Conservation (phyloP, 768 basidiomycete species). For the Suillus decipiens region DNA sequence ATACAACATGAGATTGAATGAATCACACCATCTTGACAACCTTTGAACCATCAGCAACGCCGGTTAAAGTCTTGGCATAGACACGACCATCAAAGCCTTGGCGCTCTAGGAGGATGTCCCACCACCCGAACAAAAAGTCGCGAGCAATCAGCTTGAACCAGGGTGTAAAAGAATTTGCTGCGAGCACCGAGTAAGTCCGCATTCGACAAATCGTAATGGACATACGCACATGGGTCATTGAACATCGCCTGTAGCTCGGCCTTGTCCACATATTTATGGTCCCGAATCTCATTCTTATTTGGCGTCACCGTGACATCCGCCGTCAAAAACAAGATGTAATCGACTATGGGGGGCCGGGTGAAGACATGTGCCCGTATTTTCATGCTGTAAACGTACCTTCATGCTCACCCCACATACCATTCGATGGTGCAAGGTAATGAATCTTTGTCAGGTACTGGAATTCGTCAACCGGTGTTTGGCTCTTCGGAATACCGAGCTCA, state of each 20-base stretch:
- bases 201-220: constrained; percentile 9
- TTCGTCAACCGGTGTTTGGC: constrained; percentile 75
- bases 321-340: constrained; percentile 96
- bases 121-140: constrained; percentile 98
- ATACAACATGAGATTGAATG: too few relatives aligned
- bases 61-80: constrained; percentile 48
- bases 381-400: constrained; percentile 63
- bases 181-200: not conserved
- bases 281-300: constrained; percentile 90
- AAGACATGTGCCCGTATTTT: not conserved
- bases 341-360: constrained; percentile 59
- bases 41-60: constrained; percentile 68
- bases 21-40: constrained; percentile 62
- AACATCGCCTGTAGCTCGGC: constrained; percentile 92
- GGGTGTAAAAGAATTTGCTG: constrained; percentile 91
- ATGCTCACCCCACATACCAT: constrained; percentile 96
- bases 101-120: constrained; percentile 83
- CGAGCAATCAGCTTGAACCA: constrained; percentile 99
- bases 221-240: constrained; percentile 61
- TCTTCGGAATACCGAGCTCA: constrained; percentile 87
- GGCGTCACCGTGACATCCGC: constrained; percentile 80
- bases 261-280: constrained; percentile 89
- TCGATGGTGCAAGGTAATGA: constrained; percentile 93
- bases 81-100: constrained; percentile 57
- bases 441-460: constrained; percentile 97